Conservation (phyloP, 768 basidiomycete species). For the Cyclocybe aegerita region DNA sequence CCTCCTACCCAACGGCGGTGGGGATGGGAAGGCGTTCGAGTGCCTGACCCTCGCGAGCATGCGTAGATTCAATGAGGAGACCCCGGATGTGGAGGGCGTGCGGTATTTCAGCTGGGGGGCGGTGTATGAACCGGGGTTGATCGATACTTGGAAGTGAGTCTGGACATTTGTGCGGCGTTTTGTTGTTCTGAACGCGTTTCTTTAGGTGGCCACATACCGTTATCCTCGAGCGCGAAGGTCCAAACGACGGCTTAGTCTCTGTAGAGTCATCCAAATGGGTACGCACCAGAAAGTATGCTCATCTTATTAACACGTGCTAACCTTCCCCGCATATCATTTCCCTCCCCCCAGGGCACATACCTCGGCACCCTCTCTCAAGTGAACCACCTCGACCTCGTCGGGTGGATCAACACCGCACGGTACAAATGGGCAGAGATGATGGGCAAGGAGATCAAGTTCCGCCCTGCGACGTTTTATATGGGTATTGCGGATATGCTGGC, state of each 20-base stretch:
- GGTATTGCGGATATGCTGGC: constrained; percentile 80
- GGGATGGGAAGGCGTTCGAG: constrained; percentile 93
- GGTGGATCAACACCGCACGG: constrained; percentile 88
- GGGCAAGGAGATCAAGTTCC: constrained; percentile 89
- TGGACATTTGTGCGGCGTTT: constrained; percentile 7
- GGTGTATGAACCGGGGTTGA: constrained; percentile 79
- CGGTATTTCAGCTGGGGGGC: constrained; percentile 97
- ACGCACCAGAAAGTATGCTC: too few species aligned
- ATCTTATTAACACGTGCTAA: neutral
- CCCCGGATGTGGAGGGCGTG: constrained; percentile 75
- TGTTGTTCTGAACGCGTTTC: constrained; percentile 12
- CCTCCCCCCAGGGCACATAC: constrained; percentile 71
- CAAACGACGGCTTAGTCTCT: constrained; percentile 93
- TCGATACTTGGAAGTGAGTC: constrained; percentile 82
- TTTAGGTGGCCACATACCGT: constrained; percentile 72
- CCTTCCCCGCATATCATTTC: neutral
- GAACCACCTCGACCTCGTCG: constrained; percentile 90
- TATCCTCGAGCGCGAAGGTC: constrained; percentile 83
- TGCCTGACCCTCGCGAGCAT: constrained; percentile 83
- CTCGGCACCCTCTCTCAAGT: constrained; percentile 90
- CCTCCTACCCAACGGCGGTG: constrained; percentile 86
- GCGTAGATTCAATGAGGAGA: constrained; percentile 85
- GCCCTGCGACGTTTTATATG: constrained; percentile 89
- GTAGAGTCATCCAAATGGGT: constrained; percentile 87
- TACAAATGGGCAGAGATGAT: constrained; percentile 89